Percentiles rank a stretch among this genome's conserved stretches.
These are phyloP conservation scores for Penicillium cataractarum DNA, from an alignment of 495 filamentous ascomycete species.

Conservation along the genomic window DNA sequence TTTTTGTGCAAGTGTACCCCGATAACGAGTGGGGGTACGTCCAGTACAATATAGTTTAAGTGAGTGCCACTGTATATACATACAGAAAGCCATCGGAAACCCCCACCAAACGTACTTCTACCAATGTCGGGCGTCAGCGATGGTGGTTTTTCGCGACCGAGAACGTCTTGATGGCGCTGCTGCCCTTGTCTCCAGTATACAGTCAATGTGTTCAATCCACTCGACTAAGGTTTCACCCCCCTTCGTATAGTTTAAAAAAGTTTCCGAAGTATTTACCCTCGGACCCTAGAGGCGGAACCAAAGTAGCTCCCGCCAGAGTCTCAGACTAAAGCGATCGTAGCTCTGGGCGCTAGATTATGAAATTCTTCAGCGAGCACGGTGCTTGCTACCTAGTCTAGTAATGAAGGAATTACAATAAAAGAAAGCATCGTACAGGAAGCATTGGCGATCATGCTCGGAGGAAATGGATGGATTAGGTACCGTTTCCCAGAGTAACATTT, in stretches of 20 bases:
- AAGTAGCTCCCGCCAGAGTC: slow-evolving; percentile 25
- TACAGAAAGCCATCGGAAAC: background rate
- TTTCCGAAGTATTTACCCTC: slow-evolving; percentile 3
- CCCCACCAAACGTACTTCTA: background rate
- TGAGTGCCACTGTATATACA: background rate
- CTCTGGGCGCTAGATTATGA: slow-evolving; percentile 7
- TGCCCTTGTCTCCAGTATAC: too few relatives aligned
- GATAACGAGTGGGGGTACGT: background rate
- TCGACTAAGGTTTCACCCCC: slow-evolving; percentile 16
- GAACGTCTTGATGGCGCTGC: background rate
- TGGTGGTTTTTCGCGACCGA: background rate
- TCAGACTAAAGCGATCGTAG: slow-evolving; percentile 16
- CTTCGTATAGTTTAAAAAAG: slow-evolving; percentile 15
- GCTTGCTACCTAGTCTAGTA: background rate
- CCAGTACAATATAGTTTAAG: slow-evolving; percentile 1
- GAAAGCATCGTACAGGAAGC: slow-evolving; percentile 7
- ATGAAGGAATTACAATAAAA: background rate
- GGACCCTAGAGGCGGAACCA: slow-evolving; percentile 15
- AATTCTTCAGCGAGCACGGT: slow-evolving; percentile 12
- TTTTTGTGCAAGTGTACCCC: slow-evolving; percentile 21
- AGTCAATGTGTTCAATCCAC: background rate
- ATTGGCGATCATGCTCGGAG: slow-evolving; percentile 6
- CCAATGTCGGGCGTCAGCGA: background rate
- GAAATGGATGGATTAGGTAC: background rate
- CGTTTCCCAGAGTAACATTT: background rate